Evolutionary conservation across 2,329 filamentous ascomycete species (phyloP).

Genomic region (Pochonia chlamydosporia): DNA sequence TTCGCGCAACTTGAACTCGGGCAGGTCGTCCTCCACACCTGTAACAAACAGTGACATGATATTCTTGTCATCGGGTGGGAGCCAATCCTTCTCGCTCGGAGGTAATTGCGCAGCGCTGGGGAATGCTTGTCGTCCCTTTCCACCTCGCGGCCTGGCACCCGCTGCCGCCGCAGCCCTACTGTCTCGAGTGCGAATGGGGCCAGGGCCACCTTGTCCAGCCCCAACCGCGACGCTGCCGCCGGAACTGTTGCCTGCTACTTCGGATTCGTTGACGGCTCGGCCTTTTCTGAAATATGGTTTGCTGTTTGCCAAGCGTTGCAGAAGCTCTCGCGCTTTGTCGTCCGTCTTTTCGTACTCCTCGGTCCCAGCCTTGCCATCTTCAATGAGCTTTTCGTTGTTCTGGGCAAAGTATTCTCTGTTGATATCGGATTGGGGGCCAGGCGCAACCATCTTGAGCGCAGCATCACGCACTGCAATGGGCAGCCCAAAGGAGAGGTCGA

Average conservation of each 20-base stretch:
- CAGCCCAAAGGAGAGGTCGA: slow-evolving; percentile 91
- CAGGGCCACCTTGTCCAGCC: slow-evolving; percentile 57
- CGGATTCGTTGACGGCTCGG: slow-evolving; percentile 59
- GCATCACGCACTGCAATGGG: slow-evolving; percentile 94
- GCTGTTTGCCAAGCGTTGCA: slow-evolving; percentile 79
- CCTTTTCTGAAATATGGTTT: slow-evolving; percentile 95
- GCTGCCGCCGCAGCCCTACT: slow-evolving; percentile 45
- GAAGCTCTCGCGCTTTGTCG: slow-evolving; percentile 86
- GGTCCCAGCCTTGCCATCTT: slow-evolving; percentile 77
- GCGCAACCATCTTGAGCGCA: slow-evolving; percentile 94
- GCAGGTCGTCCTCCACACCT: slow-evolving; percentile 91
- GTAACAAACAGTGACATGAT: slow-evolving; percentile 94
- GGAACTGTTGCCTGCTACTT: slow-evolving; percentile 27
- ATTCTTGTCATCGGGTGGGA: slow-evolving; percentile 75
- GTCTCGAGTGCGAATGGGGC: slow-evolving; percentile 74
- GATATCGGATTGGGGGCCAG: slow-evolving; percentile 84
- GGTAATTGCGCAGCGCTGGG: slow-evolving; percentile 68
- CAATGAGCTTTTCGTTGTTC: slow-evolving; percentile 91
- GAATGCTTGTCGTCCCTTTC: slow-evolving; percentile 50
- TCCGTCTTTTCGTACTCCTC: slow-evolving; percentile 97
- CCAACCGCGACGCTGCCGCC: slow-evolving; percentile 44
- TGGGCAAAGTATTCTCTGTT: slow-evolving; percentile 98
- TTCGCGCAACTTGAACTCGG: slow-evolving; percentile 83
- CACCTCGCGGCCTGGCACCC: slow-evolving; percentile 41
- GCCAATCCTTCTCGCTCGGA: slow-evolving; percentile 77